Percentiles rank a stretch among this genome's conserved stretches.
Evolutionary conservation across 1,284 basidiomycete genomes (phyloP).

Genomic region (Amylostereum chailletii): DNA sequence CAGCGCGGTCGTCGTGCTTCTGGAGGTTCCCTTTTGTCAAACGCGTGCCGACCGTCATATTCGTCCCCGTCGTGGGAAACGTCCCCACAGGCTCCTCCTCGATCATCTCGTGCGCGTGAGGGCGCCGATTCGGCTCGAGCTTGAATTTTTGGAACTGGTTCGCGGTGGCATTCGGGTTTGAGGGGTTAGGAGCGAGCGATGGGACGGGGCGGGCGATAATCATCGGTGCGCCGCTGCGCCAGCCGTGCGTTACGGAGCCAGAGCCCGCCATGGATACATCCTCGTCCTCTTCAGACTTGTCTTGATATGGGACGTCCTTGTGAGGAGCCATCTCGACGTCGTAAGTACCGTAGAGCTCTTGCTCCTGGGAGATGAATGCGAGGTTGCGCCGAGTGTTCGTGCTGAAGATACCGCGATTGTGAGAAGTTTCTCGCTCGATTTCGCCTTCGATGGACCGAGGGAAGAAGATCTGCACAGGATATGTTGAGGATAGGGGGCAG

Average conservation of each 20-base stretch:
- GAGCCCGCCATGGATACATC: not conserved
- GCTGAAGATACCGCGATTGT: constrained; percentile 4
- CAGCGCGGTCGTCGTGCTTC: not conserved
- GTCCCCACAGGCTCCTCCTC: not conserved
- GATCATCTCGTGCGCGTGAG: not conserved
- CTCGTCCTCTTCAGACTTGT: not conserved
- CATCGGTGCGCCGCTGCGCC: not conserved
- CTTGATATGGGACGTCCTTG: not conserved
- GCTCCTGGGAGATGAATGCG: constrained; percentile 9
- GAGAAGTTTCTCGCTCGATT: constrained; percentile 9
- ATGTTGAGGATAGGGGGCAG: not conserved
- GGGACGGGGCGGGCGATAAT: not conserved
- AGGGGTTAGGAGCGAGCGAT: not conserved
- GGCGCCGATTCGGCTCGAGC: constrained; percentile 3
- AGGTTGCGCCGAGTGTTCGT: constrained; percentile 5
- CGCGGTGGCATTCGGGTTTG: not conserved
- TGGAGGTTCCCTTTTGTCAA: not conserved
- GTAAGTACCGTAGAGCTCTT: constrained; percentile 10
- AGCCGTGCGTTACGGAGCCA: not conserved
- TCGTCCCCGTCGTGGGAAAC: too few relatives aligned
- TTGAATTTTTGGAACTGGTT: not conserved
- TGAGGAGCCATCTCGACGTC: constrained; percentile 1
- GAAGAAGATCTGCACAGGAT: constrained; percentile 56
- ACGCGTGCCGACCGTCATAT: too few relatives aligned
- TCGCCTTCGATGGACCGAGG: constrained; percentile 63